Percentiles rank a stretch among this genome's conserved stretches.
Evolutionary conservation across 1,284 basidiomycete species (phyloP).

Genomic region (Amylostereum areolatum): DNA sequence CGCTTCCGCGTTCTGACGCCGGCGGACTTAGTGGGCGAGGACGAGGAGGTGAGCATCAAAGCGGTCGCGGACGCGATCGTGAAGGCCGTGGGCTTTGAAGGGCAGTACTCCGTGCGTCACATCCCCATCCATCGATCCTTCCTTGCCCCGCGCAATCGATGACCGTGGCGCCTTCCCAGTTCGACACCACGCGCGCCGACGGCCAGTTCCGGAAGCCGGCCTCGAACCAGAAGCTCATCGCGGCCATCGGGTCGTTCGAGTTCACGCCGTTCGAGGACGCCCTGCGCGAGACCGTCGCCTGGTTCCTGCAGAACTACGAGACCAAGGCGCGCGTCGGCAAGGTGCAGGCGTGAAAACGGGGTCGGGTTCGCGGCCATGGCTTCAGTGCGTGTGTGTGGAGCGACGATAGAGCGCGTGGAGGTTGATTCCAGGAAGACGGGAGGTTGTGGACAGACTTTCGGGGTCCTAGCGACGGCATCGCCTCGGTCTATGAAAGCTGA

Average conservation of each 20-base stretch:
- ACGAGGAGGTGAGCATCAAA: constrained; percentile 87
- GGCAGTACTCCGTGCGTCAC: constrained; percentile 54
- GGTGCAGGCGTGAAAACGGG: not conserved
- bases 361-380: too few species aligned
- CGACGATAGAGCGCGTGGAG: too few species aligned
- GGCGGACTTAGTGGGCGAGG: constrained; percentile 62
- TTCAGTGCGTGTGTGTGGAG: too few species aligned
- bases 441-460: too few species aligned
- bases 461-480: too few species aligned
- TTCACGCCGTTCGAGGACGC: constrained; percentile 86
- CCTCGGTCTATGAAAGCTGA: too few species aligned
- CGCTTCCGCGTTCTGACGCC: not conserved
- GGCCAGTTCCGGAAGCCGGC: constrained; percentile 93
- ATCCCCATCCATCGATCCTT: constrained; percentile 3
- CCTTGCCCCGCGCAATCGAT: not conserved
- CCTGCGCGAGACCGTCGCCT: constrained; percentile 63
- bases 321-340: constrained; percentile 49
- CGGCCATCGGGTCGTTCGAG: constrained; percentile 63
- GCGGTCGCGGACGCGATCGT: constrained; percentile 82
- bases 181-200: constrained; percentile 67
- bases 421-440: too few species aligned
- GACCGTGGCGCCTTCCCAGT: constrained; percentile 27
- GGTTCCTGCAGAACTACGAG: constrained; percentile 76
- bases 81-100: constrained; percentile 68
- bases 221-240: constrained; percentile 79